Evolutionary conservation across 2,329 filamentous ascomycete genomes (phyloP).

Genomic region (Aspergillus nomiae): DNA sequence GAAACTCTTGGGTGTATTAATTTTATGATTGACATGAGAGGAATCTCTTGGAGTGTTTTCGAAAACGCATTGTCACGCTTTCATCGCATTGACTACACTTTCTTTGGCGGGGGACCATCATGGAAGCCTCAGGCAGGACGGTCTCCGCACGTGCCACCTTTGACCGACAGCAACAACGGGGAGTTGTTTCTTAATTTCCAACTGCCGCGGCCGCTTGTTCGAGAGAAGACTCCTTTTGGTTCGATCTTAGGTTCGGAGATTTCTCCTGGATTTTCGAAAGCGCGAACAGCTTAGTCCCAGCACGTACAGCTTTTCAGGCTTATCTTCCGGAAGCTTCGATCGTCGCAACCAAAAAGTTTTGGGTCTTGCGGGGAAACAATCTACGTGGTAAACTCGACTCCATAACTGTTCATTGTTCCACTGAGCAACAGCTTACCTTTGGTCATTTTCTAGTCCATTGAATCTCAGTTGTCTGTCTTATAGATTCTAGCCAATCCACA

Average conservation of each 20-base stretch:
- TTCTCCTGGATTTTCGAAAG: background rate
- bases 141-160: constrained; percentile 22
- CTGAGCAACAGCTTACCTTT: background rate
- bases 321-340: constrained; percentile 38
- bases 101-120: background rate
- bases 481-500: background rate
- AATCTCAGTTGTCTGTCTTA: background rate
- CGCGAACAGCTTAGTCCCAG: background rate
- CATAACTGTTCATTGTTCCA: background rate
- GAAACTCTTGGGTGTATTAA: background rate
- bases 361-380: constrained; percentile 14
- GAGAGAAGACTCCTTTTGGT: background rate
- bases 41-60: background rate
- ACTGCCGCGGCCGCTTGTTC: background rate
- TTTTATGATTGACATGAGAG: background rate
- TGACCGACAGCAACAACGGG: background rate
- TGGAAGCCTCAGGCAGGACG: constrained; percentile 25
- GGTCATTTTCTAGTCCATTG: background rate
- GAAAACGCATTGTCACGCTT: background rate
- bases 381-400: constrained; percentile 12
- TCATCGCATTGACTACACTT: background rate
- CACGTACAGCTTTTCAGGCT: background rate
- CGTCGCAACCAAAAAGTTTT: constrained; percentile 9
- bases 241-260: background rate
- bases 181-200: background rate